Conservation (phyloP, 495 filamentous ascomycete species). For the Podospora tetraspora region DNA sequence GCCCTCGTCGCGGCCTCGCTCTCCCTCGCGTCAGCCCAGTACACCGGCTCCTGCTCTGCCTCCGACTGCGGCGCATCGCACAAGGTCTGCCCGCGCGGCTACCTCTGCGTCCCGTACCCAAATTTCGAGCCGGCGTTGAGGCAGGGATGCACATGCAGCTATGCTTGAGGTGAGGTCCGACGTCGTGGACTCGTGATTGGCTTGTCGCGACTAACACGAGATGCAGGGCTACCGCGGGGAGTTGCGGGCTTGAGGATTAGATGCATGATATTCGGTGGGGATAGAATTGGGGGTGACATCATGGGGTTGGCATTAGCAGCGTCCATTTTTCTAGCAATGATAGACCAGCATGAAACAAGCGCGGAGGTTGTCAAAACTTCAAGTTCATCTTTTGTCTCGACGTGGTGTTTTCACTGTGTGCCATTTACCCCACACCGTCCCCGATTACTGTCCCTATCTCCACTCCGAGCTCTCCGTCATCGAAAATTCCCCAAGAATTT, state of each 20-base stretch:
- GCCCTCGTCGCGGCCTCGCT: neutral
- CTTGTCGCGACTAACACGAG: neutral
- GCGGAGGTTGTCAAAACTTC: neutral
- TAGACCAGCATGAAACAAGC: neutral
- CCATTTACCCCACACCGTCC: neutral
- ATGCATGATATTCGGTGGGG: neutral
- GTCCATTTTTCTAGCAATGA: neutral
- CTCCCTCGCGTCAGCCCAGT: constrained; percentile 11
- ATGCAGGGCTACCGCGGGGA: neutral
- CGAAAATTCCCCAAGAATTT: neutral
- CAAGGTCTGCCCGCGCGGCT: constrained; percentile 20
- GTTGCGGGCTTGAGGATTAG: neutral
- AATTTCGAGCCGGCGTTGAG: constrained; percentile 18
- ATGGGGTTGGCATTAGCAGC: neutral
- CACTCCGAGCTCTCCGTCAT: neutral
- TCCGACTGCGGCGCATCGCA: constrained; percentile 19
- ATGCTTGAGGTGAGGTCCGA: constrained; percentile 8
- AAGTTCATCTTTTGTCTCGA: neutral
- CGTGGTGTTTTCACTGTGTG: neutral
- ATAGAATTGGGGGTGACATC: neutral
- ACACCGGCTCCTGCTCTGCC: constrained; percentile 24
- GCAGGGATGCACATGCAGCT: constrained; percentile 26
- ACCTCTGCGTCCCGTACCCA: constrained; percentile 25
- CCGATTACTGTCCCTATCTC: neutral
- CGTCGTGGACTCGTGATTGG: neutral